A percentile compares a stretch with the other conserved stretches of the same genome.
Evolutionary conservation across 345 rosid genomes (phyloP).

Genomic region (Populus deltoides): DNA sequence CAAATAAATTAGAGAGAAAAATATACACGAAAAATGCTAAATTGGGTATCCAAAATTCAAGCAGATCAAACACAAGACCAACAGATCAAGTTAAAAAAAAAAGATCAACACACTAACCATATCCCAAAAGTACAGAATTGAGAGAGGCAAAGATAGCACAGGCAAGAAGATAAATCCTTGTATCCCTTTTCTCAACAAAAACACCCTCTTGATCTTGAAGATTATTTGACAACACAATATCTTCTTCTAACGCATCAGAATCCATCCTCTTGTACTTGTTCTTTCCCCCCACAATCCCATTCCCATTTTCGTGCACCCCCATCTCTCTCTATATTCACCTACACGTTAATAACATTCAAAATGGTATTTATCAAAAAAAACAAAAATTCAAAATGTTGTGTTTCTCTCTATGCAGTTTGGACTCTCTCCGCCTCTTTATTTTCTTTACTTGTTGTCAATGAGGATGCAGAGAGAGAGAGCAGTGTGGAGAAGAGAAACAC

Average conservation of each 20-base stretch:
- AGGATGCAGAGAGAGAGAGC: neutral
- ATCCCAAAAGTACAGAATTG: slow-evolving; percentile 28
- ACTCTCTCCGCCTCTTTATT: neutral
- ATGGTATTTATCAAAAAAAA: neutral
- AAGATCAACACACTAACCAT: slow-evolving; percentile 11
- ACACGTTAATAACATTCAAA: neutral
- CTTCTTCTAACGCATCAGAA: neutral
- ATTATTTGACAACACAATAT: neutral
- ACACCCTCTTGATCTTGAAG: neutral
- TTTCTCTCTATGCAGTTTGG: neutral
- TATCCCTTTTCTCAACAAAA: neutral
- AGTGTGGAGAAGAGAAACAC: no score
- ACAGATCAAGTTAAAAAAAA: neutral
- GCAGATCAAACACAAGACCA: neutral
- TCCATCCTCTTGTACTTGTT: slow-evolving; percentile 20
- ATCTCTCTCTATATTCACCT: neutral
- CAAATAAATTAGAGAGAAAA: neutral
- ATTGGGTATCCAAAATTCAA: neutral
- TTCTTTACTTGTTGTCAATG: neutral
- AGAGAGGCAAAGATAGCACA: slow-evolving; percentile 27
- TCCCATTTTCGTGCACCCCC: slow-evolving; percentile 17
- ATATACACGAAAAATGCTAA: neutral
- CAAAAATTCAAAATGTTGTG: no score
- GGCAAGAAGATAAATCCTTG: slow-evolving; percentile 3
- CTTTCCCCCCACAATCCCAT: neutral